These are phyloP conservation scores for Penicillium decumbens DNA, from an alignment of 2,329 filamentous ascomycete genomes.

Conservation along the genomic window DNA sequence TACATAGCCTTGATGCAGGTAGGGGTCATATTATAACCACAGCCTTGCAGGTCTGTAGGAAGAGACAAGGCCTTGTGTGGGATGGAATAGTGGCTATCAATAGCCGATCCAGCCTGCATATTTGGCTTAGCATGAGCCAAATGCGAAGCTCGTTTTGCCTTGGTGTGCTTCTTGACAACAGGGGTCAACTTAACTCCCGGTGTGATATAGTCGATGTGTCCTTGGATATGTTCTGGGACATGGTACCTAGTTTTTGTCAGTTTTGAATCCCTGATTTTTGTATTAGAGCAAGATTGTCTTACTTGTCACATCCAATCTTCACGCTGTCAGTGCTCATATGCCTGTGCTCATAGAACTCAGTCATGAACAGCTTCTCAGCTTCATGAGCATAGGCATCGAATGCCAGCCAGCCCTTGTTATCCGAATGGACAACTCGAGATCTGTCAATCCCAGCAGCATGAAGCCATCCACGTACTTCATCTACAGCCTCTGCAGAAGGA, in stretches of 20 bases:
- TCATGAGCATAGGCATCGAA: conserved; percentile 54
- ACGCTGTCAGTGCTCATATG: conserved; percentile 32
- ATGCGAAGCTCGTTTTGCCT: conserved; percentile 21
- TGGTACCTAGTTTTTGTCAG: conserved; percentile 39
- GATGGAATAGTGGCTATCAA: conserved; percentile 3
- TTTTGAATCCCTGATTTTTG: background rate
- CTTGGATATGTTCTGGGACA: conserved; percentile 45
- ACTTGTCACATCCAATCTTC: conserved; percentile 37
- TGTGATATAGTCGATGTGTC: conserved; percentile 55
- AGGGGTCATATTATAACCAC: conserved; percentile 54
- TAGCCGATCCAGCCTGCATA: background rate
- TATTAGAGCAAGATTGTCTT: conserved; percentile 17
- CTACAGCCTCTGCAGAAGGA: conserved; percentile 44
- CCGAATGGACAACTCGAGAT: conserved; percentile 48
- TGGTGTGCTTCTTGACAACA: conserved; percentile 24
- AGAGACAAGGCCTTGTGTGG: conserved; percentile 17
- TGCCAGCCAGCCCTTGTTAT: conserved; percentile 51
- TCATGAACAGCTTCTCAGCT: conserved; percentile 51
- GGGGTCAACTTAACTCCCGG: conserved; percentile 51
- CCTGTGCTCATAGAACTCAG: conserved; percentile 51
- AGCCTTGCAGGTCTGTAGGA: conserved; percentile 38
- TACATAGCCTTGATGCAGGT: conserved; percentile 53
- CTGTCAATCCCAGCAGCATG: conserved; percentile 48
- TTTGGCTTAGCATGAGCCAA: conserved; percentile 11
- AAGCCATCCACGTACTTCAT: conserved; percentile 54